A percentile compares a stretch with the other conserved stretches of the same genome.
phyloP scores from a whole-genome alignment of 2,329 filamentous ascomycete genomes.

The Aspergillus quadrilineatus region DNA sequence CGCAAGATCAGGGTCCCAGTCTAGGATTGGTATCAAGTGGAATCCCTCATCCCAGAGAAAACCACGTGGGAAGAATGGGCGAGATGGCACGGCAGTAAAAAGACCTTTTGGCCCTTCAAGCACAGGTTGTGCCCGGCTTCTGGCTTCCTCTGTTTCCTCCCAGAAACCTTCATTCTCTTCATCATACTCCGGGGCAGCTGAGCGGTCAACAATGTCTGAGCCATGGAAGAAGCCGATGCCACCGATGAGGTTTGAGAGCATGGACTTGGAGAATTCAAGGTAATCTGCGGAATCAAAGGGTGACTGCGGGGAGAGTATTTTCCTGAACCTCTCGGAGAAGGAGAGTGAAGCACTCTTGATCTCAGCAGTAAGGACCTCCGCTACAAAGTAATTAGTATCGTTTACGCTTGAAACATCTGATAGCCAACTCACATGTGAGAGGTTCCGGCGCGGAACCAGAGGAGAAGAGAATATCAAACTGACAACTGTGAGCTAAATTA shows the following conservation, averaged over 20 bases:
- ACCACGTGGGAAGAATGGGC: slow-evolving; percentile 92
- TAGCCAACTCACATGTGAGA: slow-evolving; percentile 49
- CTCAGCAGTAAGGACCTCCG: slow-evolving; percentile 66
- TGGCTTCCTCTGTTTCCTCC: slow-evolving; percentile 82
- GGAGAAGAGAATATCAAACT: slow-evolving; percentile 89
- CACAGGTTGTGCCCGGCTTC: slow-evolving; percentile 65
- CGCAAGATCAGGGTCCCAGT: slow-evolving; percentile 91
- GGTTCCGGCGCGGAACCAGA: slow-evolving; percentile 64
- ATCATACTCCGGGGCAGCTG: slow-evolving; percentile 87
- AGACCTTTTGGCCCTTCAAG: slow-evolving; percentile 82
- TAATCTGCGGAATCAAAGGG: slow-evolving; percentile 76
- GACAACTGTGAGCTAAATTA: slow-evolving; percentile 14
- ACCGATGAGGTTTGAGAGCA: slow-evolving; percentile 91
- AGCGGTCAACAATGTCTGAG: slow-evolving; percentile 82
- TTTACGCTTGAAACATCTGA: slow-evolving; percentile 9
- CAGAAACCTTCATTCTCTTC: slow-evolving; percentile 95
- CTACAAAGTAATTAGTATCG: slow-evolving; percentile 21
- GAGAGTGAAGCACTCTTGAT: slow-evolving; percentile 64
- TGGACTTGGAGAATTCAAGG: slow-evolving; percentile 75
- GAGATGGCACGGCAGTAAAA: slow-evolving; percentile 86
- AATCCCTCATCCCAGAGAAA: slow-evolving; percentile 99
- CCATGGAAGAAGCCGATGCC: slow-evolving; percentile 96
- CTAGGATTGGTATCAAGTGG: slow-evolving; percentile 83
- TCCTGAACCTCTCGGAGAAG: slow-evolving; percentile 73
- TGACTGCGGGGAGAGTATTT: slow-evolving; percentile 68